Evolutionary conservation across 257 asterid species (phyloP).

Genomic region (Capsicum chinense): DNA sequence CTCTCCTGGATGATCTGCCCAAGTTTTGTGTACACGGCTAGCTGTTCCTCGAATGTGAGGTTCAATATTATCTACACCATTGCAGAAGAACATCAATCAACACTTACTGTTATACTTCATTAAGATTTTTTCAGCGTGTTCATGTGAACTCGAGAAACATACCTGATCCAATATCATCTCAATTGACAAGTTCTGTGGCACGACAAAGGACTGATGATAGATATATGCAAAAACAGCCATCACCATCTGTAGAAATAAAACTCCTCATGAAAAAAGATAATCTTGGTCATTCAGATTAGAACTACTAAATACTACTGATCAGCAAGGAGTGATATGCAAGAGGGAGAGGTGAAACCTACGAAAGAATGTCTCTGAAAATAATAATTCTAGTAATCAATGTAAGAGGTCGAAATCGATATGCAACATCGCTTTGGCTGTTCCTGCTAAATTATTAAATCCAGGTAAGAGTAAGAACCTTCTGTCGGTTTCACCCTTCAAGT

Average conservation of each 20-base stretch:
- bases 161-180: conserved; percentile 85
- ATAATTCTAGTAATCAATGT: conserved; percentile 12
- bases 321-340: background rate
- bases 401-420: background rate
- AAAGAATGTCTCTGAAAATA: conserved; percentile 1
- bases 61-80: conserved; percentile 68
- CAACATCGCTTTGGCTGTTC: background rate
- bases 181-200: conserved; percentile 64
- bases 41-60: conserved; percentile 76
- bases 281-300: conserved; percentile 6
- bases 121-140: background rate
- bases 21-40: conserved; percentile 52
- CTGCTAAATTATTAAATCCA: background rate
- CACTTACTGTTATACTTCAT: background rate
- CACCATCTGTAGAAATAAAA: conserved; percentile 65
- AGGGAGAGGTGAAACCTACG: background rate
- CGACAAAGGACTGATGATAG: conserved; percentile 79
- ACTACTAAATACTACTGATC: background rate
- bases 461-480: background rate
- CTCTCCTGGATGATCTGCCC: conserved; percentile 73
- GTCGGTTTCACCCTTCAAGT: background rate
- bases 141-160: background rate
- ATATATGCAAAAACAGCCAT: conserved; percentile 86
- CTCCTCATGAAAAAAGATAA: background rate
- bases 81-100: background rate